Evolutionary conservation across 441 rosid species (phyloP), one percentile per base, ranked within the genome.

Genomic region (Macaranga tanarius): DNA sequence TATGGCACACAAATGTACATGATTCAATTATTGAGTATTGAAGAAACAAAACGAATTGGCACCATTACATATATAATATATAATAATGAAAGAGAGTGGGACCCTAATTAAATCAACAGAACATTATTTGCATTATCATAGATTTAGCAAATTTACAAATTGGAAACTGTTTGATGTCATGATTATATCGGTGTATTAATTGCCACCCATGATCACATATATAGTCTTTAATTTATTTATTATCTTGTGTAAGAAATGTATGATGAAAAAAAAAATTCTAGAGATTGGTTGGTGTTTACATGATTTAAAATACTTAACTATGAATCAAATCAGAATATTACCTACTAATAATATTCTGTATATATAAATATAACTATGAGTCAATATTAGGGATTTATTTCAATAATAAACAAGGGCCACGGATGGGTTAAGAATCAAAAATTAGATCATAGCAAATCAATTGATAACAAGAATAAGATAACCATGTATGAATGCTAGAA

Each of bases 1-100:
- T 25, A 73, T 62, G 65, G 65, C 59, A 51, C 58, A 62, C 22
- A 42, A 26, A 34, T 45, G 54, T 52, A 63, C 2, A 34, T 57
- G 62, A 68, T 72, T 74, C 83, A 79, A 82, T 82, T 77, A 82
- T 82, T 80, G 78, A 70, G 34, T 7, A 42, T 68, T 68, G 62
- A 54, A 62, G 65, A 71, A 76, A 59, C 73, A 67, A 67, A 61
- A 22, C 34, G 73, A 73, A 40, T 17, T 52, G 70, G 62, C 65
- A 77, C 60, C 65, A 62, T 52, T 52, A 52, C 45, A 73, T 34
- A 34, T n/a, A 34, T 34, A 34, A 34, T 7, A 34, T 34, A 34
- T 69, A 77, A 75, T 80, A 64, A 64, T 75, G 72, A 67, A 69
- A 40, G 31, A 2, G 72, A 4, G 65, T 62, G 74, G 79, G 78